phyloP scores from a whole-genome alignment of 805 yeast genomes.

The Diddensiella caesifluorescens region DNA sequence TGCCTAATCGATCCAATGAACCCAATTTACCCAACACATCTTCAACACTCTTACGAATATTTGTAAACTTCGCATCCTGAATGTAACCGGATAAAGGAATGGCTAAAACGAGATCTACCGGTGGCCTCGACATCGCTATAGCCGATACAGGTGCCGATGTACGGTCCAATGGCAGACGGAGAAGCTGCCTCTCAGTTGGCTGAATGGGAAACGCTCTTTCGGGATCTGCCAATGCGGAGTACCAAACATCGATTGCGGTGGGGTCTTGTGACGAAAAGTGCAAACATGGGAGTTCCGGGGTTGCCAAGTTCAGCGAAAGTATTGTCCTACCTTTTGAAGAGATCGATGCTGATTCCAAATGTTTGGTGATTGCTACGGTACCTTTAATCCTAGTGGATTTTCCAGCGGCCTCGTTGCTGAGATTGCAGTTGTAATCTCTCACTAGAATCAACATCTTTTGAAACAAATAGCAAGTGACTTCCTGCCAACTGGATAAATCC shows the following conservation, averaged over 20 bases:
- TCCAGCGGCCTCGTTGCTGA: neutral
- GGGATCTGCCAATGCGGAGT: slow-evolving; percentile 14
- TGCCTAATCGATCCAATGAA: slow-evolving; percentile 15
- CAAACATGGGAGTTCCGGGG: slow-evolving; percentile 12
- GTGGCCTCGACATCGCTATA: slow-evolving; percentile 3
- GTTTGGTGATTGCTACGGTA: slow-evolving; percentile 13
- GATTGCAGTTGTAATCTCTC: slow-evolving; percentile 2
- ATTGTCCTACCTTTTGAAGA: slow-evolving; percentile 3
- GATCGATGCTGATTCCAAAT: slow-evolving; percentile 9
- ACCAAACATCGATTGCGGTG: slow-evolving; percentile 13
- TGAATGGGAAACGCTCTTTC: slow-evolving; percentile 5
- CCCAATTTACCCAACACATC: slow-evolving; percentile 8
- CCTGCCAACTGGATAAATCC: slow-evolving; percentile 17
- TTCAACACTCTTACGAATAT: slow-evolving; percentile 3
- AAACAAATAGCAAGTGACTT: slow-evolving; percentile 16
- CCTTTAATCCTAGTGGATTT: slow-evolving; percentile 11
- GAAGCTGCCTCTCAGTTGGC: neutral
- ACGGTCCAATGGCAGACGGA: slow-evolving; percentile 1
- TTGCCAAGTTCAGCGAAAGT: slow-evolving; percentile 7
- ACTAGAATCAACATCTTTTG: slow-evolving; percentile 14
- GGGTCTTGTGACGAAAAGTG: slow-evolving; percentile 11
- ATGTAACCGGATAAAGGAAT: slow-evolving; percentile 13
- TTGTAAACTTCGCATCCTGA: slow-evolving; percentile 8
- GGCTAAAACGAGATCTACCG: slow-evolving; percentile 15
- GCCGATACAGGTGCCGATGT: neutral